phyloP scores from a whole-genome alignment of 176 grass and related monocot species.

The Oryza coarctata region DNA sequence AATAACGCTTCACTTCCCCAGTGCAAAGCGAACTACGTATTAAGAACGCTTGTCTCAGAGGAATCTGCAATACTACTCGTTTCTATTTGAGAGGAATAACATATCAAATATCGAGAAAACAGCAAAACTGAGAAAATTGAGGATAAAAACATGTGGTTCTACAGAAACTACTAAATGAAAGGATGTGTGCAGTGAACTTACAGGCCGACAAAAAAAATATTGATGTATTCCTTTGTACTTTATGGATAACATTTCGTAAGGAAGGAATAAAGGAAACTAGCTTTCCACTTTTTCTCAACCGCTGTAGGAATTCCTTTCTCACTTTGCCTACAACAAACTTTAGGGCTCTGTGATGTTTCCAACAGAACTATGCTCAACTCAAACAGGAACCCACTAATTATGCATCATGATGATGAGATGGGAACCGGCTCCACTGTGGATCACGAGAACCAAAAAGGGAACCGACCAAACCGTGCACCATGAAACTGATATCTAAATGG shows the following conservation, averaged over 20 bases:
- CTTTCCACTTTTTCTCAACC: background rate
- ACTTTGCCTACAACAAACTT: background rate
- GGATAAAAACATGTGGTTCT: too few relatives aligned
- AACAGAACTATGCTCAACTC: background rate
- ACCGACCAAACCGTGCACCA: background rate
- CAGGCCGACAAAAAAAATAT: background rate
- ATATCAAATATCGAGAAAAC: background rate
- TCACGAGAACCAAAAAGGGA: background rate
- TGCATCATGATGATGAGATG: background rate
- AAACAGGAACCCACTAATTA: background rate
- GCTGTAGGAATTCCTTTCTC: background rate
- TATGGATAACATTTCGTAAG: slow-evolving; percentile 19
- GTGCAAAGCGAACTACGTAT: background rate
- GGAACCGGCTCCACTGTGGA: background rate
- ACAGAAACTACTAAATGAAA: background rate
- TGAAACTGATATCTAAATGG: background rate
- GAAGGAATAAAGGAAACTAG: slow-evolving; percentile 42
- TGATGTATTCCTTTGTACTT: background rate
- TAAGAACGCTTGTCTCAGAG: background rate
- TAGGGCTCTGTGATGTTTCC: background rate
- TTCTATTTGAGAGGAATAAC: slow-evolving; percentile 2
- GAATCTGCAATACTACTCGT: background rate
- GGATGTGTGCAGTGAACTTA: background rate
- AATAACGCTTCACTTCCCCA: background rate
- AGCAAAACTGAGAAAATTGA: too few relatives aligned